Evolutionary conservation across 768 basidiomycete species (phyloP), one percentile per base, ranked within the genome.

Genomic region (Russula vinacea): DNA sequence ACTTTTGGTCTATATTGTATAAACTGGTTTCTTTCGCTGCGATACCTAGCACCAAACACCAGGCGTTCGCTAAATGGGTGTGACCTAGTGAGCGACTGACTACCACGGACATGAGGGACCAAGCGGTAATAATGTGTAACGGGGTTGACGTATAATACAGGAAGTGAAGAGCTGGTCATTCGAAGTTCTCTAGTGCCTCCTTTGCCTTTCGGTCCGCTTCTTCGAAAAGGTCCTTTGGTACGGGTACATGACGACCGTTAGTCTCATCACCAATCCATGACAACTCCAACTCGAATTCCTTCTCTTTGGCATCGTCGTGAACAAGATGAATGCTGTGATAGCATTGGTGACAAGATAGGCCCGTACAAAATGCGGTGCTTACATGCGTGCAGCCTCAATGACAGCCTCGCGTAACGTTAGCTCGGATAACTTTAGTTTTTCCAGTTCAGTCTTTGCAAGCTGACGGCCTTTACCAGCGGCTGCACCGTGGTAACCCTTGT

Each of bases 381-480:
- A 98, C 96, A 99, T 98, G 76, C 95, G 82, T 6, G 97, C 96
- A 16, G 94, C 94, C 73, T 98, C 94, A 68, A 85, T 79, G 26
- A 96, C 92, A 22, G 95, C 97, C 73, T 99, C 87, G 65, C 87
- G 82, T 60, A 83, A 83, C 2, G 90, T 84, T 57, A 98, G 75
- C 68, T 91, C 90, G 7, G 87, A 77, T 40, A 96, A 79, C 68
- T 94, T 89, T 67, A 98, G 86, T 76, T 99, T 99, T 78, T 99
- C 97, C 55, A 99, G 77, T 75, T 98, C 97, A 9, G 96, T 98
- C 82, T 98, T 98, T 22, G 97, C 97, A 66, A 98, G 80, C 72
- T 97, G 94, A 61, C 91, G 87, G n/a, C 97, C 97, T 76, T 98
- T 99, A 59, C 97, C 97, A 33, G 95, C 88, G n/a, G 97, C 97